Evolutionary conservation across 306 rosid genomes (phyloP).

Genomic region (Purshia tridentata): DNA sequence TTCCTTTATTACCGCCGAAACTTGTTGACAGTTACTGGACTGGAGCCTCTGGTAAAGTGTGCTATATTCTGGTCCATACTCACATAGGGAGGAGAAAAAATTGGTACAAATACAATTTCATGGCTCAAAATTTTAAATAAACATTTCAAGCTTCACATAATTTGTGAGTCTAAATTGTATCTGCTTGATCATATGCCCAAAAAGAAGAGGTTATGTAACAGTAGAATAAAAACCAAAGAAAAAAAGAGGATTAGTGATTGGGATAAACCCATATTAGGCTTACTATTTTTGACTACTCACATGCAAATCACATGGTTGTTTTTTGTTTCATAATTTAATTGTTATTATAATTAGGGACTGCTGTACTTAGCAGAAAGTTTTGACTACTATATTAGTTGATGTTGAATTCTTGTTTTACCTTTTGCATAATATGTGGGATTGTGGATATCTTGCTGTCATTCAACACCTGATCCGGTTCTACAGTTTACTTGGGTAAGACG

Average conservation of each 20-base stretch:
- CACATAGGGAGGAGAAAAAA: background rate
- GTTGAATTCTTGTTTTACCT: conserved; percentile 40
- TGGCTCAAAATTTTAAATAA: background rate
- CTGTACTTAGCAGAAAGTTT: conserved; percentile 28
- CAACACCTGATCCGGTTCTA: conserved; percentile 31
- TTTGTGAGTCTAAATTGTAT: background rate
- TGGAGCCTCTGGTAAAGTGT: conserved; percentile 33
- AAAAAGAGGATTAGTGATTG: background rate
- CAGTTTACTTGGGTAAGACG: conserved; percentile 91
- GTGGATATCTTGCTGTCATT: conserved; percentile 37
- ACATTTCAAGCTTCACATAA: background rate
- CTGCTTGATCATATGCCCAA: too few relatives aligned
- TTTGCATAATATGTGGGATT: conserved; percentile 63
- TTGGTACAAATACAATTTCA: conserved; percentile 4
- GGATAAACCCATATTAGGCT: background rate
- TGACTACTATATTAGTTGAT: conserved; percentile 43
- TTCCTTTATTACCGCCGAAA: conserved; percentile 29
- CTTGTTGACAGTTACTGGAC: conserved; percentile 28
- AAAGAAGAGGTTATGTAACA: too few relatives aligned
- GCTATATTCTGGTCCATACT: conserved; percentile 33
- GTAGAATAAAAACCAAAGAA: background rate
- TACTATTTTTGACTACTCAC: conserved; percentile 7
- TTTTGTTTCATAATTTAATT: conserved; percentile 7
- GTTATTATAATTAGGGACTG: conserved; percentile 2
- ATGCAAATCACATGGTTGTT: conserved; percentile 30